phyloP scores from a whole-genome alignment of 768 basidiomycete species.

The Omphalotus guepiniiformis region DNA sequence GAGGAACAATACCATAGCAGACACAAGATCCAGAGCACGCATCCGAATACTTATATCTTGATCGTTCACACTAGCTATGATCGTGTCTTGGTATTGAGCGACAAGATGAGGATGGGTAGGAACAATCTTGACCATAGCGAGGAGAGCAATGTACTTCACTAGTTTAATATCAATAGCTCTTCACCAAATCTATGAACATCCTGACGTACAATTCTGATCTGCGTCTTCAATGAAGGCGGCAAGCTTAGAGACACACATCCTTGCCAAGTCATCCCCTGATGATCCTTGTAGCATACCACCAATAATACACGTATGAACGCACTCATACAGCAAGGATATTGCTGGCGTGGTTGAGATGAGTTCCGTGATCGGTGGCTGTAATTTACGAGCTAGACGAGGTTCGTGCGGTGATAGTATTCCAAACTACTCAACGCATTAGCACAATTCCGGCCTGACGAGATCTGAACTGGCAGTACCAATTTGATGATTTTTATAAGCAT shows the following conservation, averaged over 20 bases:
- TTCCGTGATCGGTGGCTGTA: slow-evolving; percentile 90
- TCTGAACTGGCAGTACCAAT: slow-evolving; percentile 45
- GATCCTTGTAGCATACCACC: slow-evolving; percentile 89
- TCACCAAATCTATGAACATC: neutral
- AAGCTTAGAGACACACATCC: slow-evolving; percentile 88
- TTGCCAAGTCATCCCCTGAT: slow-evolving; percentile 75
- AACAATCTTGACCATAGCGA: slow-evolving; percentile 95
- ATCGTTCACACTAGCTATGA: slow-evolving; percentile 86
- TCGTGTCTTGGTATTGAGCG: slow-evolving; percentile 87
- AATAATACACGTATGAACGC: slow-evolving; percentile 96
- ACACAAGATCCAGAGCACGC: slow-evolving; percentile 90
- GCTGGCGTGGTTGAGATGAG: slow-evolving; percentile 95
- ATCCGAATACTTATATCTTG: slow-evolving; percentile 94
- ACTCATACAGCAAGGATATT: slow-evolving; percentile 95
- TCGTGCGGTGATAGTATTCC: slow-evolving; percentile 89
- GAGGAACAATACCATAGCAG: slow-evolving; percentile 70
- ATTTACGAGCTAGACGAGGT: slow-evolving; percentile 89
- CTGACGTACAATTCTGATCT: slow-evolving; percentile 88
- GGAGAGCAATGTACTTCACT: slow-evolving; percentile 97
- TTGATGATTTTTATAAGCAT: slow-evolving; percentile 99
- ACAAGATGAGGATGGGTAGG: slow-evolving; percentile 88
- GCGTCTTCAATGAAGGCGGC: slow-evolving; percentile 87
- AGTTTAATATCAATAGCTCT: slow-evolving; percentile 15
- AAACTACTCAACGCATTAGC: slow-evolving; percentile 53
- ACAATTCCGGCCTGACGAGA: slow-evolving; percentile 5